A percentile compares a stretch with the other conserved stretches of the same genome.
Evolutionary conservation across 805 yeast genomes (phyloP).

Genomic region (Yamadazyma scolyti): DNA sequence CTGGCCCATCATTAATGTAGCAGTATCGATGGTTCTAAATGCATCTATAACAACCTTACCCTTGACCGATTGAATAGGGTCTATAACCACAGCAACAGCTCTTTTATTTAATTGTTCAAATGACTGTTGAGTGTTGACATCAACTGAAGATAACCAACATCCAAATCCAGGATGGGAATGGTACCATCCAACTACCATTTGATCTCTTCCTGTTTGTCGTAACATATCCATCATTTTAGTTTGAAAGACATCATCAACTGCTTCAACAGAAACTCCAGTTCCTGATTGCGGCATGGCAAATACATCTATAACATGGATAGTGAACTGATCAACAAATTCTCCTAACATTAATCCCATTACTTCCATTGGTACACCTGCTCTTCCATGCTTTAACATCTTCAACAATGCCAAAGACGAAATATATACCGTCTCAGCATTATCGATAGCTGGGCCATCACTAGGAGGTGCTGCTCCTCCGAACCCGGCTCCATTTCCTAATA

Average conservation of each 20-base stretch:
- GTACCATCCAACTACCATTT: constrained; percentile 99
- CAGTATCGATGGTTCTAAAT: constrained; percentile 86
- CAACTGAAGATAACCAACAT: constrained; percentile 98
- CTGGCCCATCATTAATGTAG: constrained; percentile 88
- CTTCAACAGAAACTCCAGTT: constrained; percentile 98
- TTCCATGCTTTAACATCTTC: constrained; percentile 96
- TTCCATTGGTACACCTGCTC: constrained; percentile 81
- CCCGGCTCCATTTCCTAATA: constrained; percentile 40
- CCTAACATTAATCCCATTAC: constrained; percentile 98
- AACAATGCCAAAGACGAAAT: constrained; percentile 91
- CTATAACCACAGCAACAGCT: constrained; percentile 97
- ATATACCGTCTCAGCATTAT: constrained; percentile 93
- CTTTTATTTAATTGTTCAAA: constrained; percentile 93
- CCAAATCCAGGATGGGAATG: constrained; percentile 99
- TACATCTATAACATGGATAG: constrained; percentile 95
- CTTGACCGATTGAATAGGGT: constrained; percentile 97
- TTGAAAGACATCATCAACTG: constrained; percentile 98
- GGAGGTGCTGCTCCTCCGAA: constrained; percentile 44
- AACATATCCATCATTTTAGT: constrained; percentile 99
- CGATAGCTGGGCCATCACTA: constrained; percentile 77
- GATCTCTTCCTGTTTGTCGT: constrained; percentile 98
- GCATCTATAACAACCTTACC: constrained; percentile 99
- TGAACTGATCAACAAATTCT: constrained; percentile 94
- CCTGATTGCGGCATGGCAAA: constrained; percentile 99
- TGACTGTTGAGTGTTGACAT: constrained; percentile 96